Evolutionary conservation across 306 rosid species (phyloP).

Genomic region (Clitoria ternatea): DNA sequence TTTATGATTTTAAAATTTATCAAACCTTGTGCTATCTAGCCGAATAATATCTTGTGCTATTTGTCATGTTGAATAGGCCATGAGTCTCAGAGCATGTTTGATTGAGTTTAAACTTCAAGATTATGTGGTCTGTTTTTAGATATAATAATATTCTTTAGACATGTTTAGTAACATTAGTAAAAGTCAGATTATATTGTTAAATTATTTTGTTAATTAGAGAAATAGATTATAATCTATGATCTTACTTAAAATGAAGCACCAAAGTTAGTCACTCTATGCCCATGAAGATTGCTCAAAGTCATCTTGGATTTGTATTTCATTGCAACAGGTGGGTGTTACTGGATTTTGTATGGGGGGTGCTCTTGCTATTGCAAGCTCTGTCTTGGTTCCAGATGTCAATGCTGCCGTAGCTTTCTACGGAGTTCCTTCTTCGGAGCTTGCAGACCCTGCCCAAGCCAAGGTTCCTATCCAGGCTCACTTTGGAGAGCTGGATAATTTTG

Average conservation of each 20-base stretch:
- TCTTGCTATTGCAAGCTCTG: conserved; percentile 94
- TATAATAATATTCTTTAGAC: too few relatives aligned
- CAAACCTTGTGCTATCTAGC: background rate
- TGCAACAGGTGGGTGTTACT: conserved; percentile 78
- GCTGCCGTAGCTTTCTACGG: conserved; percentile 94
- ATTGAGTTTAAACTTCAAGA: too few relatives aligned
- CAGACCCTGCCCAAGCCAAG: conserved; percentile 87
- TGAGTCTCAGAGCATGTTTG: too few relatives aligned
- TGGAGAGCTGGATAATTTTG: conserved; percentile 82
- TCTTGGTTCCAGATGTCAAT: conserved; percentile 73
- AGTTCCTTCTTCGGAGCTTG: conserved; percentile 81
- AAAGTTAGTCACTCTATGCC: too few relatives aligned
- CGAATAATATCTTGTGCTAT: background rate
- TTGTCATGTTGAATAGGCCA: background rate
- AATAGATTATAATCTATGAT: too few relatives aligned
- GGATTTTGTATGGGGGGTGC: conserved; percentile 99
- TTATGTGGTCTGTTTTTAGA: too few relatives aligned
- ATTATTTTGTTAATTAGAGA: too few relatives aligned
- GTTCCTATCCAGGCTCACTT: conserved; percentile 96
- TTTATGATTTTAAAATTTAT: background rate
- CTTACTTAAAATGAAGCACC: too few relatives aligned
- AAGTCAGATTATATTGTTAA: too few relatives aligned
- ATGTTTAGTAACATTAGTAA: too few relatives aligned
- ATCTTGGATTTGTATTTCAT: conserved; percentile 14
- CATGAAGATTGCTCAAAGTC: too few relatives aligned